Percentiles rank a stretch among this genome's conserved stretches.
Conservation (phyloP, 352 stramenopile genomes). For the Phytophthora fragariae region DNA sequence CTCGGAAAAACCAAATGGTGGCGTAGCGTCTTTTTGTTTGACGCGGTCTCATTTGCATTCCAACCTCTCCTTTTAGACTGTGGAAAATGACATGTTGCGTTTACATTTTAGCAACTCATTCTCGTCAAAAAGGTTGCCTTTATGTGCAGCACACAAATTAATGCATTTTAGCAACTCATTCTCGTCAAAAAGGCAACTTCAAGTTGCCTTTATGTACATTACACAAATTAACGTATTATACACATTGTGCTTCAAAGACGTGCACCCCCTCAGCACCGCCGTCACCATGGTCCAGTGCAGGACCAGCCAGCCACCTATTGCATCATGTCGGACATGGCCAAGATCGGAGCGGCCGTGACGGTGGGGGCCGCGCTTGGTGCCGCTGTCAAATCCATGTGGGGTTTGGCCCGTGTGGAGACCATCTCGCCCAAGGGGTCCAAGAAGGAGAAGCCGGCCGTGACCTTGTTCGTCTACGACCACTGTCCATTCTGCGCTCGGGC, state of each 20-base stretch:
- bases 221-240: background rate
- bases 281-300: background rate
- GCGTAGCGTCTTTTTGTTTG: too few species aligned
- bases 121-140: too few species aligned
- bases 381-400: constrained; percentile 39
- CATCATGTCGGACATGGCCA: constrained; percentile 53
- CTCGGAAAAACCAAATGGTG: too few species aligned
- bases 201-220: background rate
- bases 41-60: too few species aligned
- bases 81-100: constrained; percentile 15
- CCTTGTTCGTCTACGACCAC: constrained; percentile 71
- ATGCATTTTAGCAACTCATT: too few species aligned
- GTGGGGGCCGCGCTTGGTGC: constrained; percentile 55
- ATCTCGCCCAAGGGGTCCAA: constrained; percentile 8
- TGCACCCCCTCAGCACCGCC: background rate
- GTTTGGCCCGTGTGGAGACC: constrained; percentile 22
- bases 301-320: background rate
- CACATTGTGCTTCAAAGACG: background rate
- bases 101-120: too few species aligned
- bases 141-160: too few species aligned
- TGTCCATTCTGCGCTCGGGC: constrained; percentile 64
- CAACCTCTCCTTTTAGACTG: too few species aligned
- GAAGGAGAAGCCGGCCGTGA: constrained; percentile 25
- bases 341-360: constrained; percentile 54
- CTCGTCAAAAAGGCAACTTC: background rate